phyloP scores from a whole-genome alignment of 2,329 filamentous ascomycete species.

The Curvularia verruculosa region DNA sequence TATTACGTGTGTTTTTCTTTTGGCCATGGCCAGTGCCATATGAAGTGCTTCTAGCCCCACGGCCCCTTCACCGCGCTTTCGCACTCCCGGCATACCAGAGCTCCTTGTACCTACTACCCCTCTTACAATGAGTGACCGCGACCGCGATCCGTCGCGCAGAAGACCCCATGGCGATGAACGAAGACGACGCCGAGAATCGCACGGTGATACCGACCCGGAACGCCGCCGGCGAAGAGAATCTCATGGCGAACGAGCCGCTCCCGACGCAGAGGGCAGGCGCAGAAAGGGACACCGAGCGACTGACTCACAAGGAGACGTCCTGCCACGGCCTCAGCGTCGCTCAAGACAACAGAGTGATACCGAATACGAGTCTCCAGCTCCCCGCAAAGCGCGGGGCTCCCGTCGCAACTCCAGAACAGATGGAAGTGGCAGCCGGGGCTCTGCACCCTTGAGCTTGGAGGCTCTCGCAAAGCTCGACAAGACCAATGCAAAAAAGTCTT shows the following conservation, averaged over 20 bases:
- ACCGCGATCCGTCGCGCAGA: constrained; percentile 30
- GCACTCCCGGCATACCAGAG: constrained; percentile 1
- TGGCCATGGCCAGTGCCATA: constrained; percentile 2
- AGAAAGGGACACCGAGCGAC: constrained; percentile 48
- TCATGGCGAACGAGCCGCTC: constrained; percentile 24
- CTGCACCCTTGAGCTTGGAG: constrained; percentile 56
- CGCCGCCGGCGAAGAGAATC: constrained; percentile 28
- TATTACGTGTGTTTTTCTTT: constrained; percentile 6
- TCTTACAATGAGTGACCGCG: constrained; percentile 28
- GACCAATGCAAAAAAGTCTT: constrained; percentile 61
- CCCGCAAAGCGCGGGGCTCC: constrained; percentile 28
- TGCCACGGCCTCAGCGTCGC: constrained; percentile 33
- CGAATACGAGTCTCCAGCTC: constrained; percentile 36
- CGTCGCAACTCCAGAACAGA: constrained; percentile 32
- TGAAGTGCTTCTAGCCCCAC: constrained; percentile 24
- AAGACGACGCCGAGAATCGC: constrained; percentile 37
- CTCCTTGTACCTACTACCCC: constrained; percentile 4
- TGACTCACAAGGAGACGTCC: constrained; percentile 47
- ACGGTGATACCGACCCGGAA: constrained; percentile 32
- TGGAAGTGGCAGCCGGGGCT: constrained; percentile 33
- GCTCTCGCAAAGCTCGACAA: constrained; percentile 71
- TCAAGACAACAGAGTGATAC: constrained; percentile 39
- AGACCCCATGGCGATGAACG: constrained; percentile 37
- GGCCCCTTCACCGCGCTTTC: constrained; percentile 16
- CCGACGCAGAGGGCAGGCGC: constrained; percentile 38